phyloP scores from a whole-genome alignment of 1,139 yeast species.

The Pichia sp. region DNA sequence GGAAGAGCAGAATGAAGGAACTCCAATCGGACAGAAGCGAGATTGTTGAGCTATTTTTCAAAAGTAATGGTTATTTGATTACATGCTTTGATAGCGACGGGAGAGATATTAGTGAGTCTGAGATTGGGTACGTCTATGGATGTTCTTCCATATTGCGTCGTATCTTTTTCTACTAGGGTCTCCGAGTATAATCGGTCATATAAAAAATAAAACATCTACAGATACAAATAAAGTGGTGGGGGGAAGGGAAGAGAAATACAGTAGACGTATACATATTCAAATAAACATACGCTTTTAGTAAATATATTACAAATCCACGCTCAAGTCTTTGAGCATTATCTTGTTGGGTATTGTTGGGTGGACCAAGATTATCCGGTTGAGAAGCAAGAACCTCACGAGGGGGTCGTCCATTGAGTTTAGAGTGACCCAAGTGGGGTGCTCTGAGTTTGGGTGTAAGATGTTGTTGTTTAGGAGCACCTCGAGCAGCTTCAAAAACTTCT shows the following conservation, averaged over 20 bases:
- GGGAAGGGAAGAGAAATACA: background rate
- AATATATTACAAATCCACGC: slow-evolving; percentile 9
- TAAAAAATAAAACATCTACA: background rate
- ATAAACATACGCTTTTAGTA: background rate
- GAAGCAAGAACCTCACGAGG: slow-evolving; percentile 28
- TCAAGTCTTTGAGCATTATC: slow-evolving; percentile 24
- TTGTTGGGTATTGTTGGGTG: slow-evolving; percentile 27
- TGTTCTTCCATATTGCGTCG: slow-evolving; percentile 40
- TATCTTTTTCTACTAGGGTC: slow-evolving; percentile 33
- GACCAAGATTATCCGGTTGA: slow-evolving; percentile 26
- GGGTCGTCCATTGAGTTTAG: slow-evolving; percentile 28
- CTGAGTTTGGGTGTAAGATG: slow-evolving; percentile 16
- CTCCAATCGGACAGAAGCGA: slow-evolving; percentile 13
- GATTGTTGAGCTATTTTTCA: slow-evolving; percentile 41
- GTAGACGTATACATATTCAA: background rate
- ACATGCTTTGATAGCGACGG: slow-evolving; percentile 43
- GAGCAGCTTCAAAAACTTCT: slow-evolving; percentile 25
- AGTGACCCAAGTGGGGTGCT: slow-evolving; percentile 14
- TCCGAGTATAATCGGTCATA: background rate
- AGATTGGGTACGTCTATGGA: slow-evolving; percentile 45
- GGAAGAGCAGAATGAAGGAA: slow-evolving; percentile 1
- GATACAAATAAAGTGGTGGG: background rate
- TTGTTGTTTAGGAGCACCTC: slow-evolving; percentile 31
- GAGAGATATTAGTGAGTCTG: slow-evolving; percentile 37
- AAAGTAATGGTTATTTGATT: slow-evolving; percentile 56